Conservation (phyloP, 2,329 filamentous ascomycete genomes). For the Furcasterigmium sp. region DNA sequence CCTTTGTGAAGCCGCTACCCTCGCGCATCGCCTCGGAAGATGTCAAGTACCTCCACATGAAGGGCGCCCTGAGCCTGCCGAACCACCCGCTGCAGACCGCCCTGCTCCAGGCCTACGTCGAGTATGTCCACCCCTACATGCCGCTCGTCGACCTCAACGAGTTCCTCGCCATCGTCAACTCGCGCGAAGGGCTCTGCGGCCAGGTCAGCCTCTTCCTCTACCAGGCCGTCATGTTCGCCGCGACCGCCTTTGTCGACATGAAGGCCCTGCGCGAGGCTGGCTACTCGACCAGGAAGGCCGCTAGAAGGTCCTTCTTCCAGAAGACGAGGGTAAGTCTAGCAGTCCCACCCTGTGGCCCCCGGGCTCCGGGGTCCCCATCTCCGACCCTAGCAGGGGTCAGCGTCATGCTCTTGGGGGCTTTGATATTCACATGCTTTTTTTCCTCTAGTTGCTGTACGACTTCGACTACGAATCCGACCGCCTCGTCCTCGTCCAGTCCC, state of each 20-base stretch:
- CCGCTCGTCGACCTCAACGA: conserved; percentile 69
- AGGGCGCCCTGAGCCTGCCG: conserved; percentile 79
- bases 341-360: neutral
- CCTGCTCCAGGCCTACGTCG: conserved; percentile 74
- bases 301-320: conserved; percentile 83
- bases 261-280: conserved; percentile 71
- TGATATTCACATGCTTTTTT: conserved; percentile 17
- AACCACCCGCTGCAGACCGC: conserved; percentile 67
- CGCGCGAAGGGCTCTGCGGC: conserved; percentile 62
- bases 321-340: conserved; percentile 67
- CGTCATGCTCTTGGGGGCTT: conserved; percentile 1
- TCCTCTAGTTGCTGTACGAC: conserved; percentile 71
- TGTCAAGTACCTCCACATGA: conserved; percentile 74
- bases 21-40: conserved; percentile 74
- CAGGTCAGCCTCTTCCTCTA: conserved; percentile 82
- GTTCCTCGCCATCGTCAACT: conserved; percentile 55
- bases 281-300: conserved; percentile 71
- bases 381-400: no score
- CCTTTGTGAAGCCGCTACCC: conserved; percentile 76
- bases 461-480: conserved; percentile 93
- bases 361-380: neutral
- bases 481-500: conserved; percentile 79
- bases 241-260: conserved; percentile 82
- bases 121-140: conserved; percentile 94
- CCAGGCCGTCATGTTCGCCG: conserved; percentile 92